phyloP scores from a whole-genome alignment of 2,329 filamentous ascomycete species.

The Metarhizium anisopliae region DNA sequence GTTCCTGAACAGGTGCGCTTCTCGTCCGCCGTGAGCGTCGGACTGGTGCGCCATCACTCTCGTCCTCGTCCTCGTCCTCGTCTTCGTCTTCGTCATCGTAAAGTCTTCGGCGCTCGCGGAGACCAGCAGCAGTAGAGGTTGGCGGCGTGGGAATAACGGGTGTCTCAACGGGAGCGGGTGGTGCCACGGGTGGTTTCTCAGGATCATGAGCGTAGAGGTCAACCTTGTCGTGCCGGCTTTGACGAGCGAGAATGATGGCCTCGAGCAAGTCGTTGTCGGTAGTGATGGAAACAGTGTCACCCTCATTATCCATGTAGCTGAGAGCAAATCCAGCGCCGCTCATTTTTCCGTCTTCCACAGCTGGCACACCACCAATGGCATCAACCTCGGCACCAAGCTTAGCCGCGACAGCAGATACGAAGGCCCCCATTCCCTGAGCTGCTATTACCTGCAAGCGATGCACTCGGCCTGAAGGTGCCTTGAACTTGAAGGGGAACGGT shows the following conservation, averaged over 20 bases:
- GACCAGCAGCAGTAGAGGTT: conserved; percentile 33
- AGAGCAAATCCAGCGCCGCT: conserved; percentile 75
- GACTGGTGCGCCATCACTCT: conserved; percentile 34
- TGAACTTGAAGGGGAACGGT: conserved; percentile 98
- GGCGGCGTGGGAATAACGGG: conserved; percentile 36
- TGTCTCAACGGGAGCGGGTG: conserved; percentile 41
- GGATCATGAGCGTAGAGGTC: conserved; percentile 96
- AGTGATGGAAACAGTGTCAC: conserved; percentile 93
- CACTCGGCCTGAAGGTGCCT: conserved; percentile 88
- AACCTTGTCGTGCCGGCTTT: conserved; percentile 77
- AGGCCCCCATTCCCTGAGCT: conserved; percentile 68
- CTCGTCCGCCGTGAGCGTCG: conserved; percentile 35
- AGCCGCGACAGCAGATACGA: conserved; percentile 66
- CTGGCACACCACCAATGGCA: conserved; percentile 70
- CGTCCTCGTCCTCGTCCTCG: conserved; percentile 44
- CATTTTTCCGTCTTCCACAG: conserved; percentile 70
- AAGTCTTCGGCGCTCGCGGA: conserved; percentile 40
- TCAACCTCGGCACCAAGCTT: conserved; percentile 84
- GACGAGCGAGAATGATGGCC: conserved; percentile 75
- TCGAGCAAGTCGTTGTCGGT: conserved; percentile 90
- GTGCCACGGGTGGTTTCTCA: conserved; percentile 70
- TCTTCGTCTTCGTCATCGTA: conserved; percentile 45
- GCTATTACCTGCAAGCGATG: conserved; percentile 83
- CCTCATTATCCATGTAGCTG: conserved; percentile 94
- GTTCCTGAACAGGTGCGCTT: conserved; percentile 47